A percentile compares a stretch with the other conserved stretches of the same genome.
Conservation (phyloP, 345 rosid genomes). For the Eucalyptus camaldulensis region DNA sequence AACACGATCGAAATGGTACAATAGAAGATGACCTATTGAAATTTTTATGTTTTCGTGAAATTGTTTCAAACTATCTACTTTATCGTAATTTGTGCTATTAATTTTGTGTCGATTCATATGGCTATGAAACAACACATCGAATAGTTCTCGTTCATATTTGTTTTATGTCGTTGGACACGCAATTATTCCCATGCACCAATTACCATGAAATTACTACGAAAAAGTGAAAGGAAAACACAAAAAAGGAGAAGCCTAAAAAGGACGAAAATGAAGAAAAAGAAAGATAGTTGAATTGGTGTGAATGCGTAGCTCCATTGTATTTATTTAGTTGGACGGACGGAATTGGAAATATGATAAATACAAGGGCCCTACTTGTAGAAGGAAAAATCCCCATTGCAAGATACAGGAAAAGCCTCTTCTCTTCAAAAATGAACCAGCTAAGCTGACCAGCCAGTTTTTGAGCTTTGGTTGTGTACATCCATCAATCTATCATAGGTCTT, state of each 20-base stretch:
- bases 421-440: too few species aligned
- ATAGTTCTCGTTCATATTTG: background rate
- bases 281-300: background rate
- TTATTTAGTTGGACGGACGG: background rate
- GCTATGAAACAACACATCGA: background rate
- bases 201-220: background rate
- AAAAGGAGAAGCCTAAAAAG: background rate
- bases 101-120: background rate
- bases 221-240: background rate
- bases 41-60: background rate
- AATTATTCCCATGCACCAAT: background rate
- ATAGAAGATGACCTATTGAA: background rate
- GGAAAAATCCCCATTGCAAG: background rate
- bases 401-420: too few species aligned
- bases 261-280: background rate
- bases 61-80: background rate
- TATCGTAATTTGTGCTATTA: background rate
- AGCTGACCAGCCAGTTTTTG: too few species aligned
- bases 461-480: too few species aligned
- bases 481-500: too few species aligned
- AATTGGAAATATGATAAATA: background rate
- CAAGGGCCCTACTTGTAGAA: background rate
- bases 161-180: background rate
- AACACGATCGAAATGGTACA: background rate
- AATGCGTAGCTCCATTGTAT: background rate